Evolutionary conservation across 306 rosid species (phyloP), one percentile per base, ranked within the genome.

Genomic region (Arachis hypogaea): DNA sequence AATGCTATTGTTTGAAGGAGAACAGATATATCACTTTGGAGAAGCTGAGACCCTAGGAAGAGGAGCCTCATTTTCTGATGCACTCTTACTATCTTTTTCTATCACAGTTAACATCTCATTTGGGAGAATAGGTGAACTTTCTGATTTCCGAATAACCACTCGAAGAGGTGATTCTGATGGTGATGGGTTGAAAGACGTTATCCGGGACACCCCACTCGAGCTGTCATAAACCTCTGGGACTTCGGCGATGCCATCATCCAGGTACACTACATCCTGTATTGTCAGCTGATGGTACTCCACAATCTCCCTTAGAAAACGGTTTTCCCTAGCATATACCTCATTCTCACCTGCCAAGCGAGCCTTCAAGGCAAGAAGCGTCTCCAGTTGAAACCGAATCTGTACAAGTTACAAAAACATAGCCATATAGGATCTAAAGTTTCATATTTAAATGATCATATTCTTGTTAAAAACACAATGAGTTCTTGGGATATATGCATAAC

Each of bases 281-380:
- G 96, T 95, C 33, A 95, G 93, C 75, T 95, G 99, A 73, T 95
- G 99, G 75, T 91, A 95, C 57, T 95, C 99, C 69, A 95, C 99
- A 43, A 95, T 82, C 80, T 95, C 99, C 86, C 98, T 92, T 11
- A 92, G 80, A 81, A 95, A 95, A 11, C 99, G 95, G 67, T 95
- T 95, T 77, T 95, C 99, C 3, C 98, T 82, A 0, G 99, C 85
- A 76, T 88, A 92, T 79, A 88, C 84, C 70, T 93, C 91, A 16
- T 95, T 95, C 80, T 92, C 99, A 44, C 82, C 79, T 0, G 98
- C 99, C 80, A 95, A 69, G 56, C 99, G 88, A 11, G 97, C 85
- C 88, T 95, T 95, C 86, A 92, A 98, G 1, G 97, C 96, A 59
- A 95, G 66, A 75, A 95, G 98, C 9, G 99, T 90, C 85, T 95